These are phyloP conservation scores for Heliamphora pulchella DNA, from an alignment of 179 eudicot genomes.

Conservation along the genomic window DNA sequence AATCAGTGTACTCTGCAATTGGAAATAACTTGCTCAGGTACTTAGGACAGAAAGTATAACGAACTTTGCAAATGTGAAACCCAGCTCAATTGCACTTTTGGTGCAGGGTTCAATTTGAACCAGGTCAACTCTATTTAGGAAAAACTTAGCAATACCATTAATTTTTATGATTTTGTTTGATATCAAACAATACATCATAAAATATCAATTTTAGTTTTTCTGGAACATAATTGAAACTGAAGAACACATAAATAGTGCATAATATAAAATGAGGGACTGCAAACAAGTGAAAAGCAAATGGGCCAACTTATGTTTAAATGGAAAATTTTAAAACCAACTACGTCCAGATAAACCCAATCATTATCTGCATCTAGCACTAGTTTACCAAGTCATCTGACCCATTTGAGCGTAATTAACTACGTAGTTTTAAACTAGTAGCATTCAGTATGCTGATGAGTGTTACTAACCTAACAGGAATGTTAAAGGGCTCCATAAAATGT, in stretches of 20 bases:
- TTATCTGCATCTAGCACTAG: neutral
- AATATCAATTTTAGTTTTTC: neutral
- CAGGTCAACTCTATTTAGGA: too few species aligned
- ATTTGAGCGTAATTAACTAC: neutral
- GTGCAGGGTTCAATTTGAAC: conserved; percentile 5
- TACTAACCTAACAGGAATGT: conserved; percentile 66
- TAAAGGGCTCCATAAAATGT: conserved; percentile 76
- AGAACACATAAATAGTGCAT: neutral
- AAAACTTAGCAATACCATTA: too few species aligned
- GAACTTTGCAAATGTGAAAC: neutral
- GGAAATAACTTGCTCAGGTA: conserved; percentile 11
- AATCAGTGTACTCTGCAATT: conserved; percentile 74
- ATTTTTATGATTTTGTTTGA: too few species aligned
- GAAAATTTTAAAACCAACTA: neutral
- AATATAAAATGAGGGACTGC: neutral
- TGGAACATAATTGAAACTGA: neutral
- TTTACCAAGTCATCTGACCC: neutral
- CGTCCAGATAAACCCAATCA: neutral
- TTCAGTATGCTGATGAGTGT: neutral
- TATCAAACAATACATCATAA: too few species aligned
- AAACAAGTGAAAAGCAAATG: neutral
- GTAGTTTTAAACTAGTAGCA: neutral
- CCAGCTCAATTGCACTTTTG: neutral
- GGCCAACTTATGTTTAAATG: neutral
- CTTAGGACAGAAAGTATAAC: neutral